Evolutionary conservation across 305 asterid genomes (phyloP).

Genomic region (Fraxinus sp.): DNA sequence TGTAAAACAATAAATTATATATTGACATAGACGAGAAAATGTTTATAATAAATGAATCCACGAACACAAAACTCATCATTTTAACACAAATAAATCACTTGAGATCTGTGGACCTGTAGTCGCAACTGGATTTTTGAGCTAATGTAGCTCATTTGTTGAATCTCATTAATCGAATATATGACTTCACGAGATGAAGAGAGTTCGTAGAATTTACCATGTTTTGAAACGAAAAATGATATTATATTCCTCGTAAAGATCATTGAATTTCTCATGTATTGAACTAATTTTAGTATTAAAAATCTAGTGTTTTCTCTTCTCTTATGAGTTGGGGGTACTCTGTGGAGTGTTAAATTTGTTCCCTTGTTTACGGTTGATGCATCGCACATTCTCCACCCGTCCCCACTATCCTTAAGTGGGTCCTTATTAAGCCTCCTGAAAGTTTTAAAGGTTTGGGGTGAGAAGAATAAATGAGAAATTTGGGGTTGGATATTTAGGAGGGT

Average conservation of each 20-base stretch:
- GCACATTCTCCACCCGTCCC: too few relatives aligned
- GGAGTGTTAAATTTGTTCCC: background rate
- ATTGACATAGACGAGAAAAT: too few relatives aligned
- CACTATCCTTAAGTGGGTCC: too few relatives aligned
- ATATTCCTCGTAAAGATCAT: background rate
- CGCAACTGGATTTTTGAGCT: conserved; percentile 11
- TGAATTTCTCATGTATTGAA: background rate
- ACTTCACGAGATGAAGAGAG: background rate
- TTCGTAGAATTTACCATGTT: conserved; percentile 3
- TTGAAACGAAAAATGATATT: background rate
- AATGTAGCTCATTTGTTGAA: conserved; percentile 1
- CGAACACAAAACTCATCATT: too few relatives aligned
- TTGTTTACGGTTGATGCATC: background rate
- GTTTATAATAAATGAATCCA: too few relatives aligned
- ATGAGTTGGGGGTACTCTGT: background rate
- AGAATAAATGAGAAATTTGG: too few relatives aligned
- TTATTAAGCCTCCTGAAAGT: too few relatives aligned
- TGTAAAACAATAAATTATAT: too few relatives aligned
- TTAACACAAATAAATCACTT: too few relatives aligned
- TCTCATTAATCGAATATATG: background rate
- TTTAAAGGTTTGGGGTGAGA: too few relatives aligned
- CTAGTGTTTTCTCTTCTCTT: background rate
- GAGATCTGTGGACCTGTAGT: conserved; percentile 5
- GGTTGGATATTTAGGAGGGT: too few relatives aligned
- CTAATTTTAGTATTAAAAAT: background rate